Conservation (phyloP, 2,329 filamentous ascomycete genomes). For the Hypoxylon sp. region DNA sequence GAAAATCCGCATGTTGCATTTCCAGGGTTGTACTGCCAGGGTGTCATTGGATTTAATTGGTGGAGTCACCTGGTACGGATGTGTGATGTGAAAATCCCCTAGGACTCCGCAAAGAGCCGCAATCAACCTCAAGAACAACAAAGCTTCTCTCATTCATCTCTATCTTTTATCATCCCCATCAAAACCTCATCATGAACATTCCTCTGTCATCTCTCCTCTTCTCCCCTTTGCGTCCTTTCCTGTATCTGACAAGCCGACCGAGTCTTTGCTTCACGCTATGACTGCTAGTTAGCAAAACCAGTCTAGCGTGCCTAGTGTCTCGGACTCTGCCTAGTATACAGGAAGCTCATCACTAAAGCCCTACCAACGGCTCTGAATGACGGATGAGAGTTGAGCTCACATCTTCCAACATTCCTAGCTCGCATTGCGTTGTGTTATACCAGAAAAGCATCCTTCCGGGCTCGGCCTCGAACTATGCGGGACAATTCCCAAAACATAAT, state of each 20-base stretch:
- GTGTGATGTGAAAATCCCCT: background rate
- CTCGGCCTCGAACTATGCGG: background rate
- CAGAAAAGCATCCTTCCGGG: background rate
- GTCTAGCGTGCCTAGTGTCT: background rate
- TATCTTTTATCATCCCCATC: background rate
- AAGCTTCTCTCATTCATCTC: background rate
- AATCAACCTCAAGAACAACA: slow-evolving; percentile 9
- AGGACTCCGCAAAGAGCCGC: slow-evolving; percentile 6
- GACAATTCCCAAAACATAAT: background rate
- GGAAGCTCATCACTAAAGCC: background rate
- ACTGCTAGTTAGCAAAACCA: background rate
- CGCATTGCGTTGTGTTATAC: background rate
- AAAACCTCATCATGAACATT: background rate
- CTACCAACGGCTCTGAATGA: background rate
- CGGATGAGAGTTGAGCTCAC: background rate
- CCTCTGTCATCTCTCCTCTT: background rate
- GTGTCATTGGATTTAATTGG: background rate
- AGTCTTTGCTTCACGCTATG: slow-evolving; percentile 1
- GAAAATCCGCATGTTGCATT: background rate
- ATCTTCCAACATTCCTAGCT: background rate
- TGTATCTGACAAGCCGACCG: background rate
- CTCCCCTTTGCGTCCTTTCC: background rate
- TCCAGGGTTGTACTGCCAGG: background rate
- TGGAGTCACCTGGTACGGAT: background rate
- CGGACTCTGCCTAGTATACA: background rate